Evolutionary conservation across 352 stramenopile genomes (phyloP), one percentile per base, ranked within the genome.

Genomic region (Phytophthora pistaciae): DNA sequence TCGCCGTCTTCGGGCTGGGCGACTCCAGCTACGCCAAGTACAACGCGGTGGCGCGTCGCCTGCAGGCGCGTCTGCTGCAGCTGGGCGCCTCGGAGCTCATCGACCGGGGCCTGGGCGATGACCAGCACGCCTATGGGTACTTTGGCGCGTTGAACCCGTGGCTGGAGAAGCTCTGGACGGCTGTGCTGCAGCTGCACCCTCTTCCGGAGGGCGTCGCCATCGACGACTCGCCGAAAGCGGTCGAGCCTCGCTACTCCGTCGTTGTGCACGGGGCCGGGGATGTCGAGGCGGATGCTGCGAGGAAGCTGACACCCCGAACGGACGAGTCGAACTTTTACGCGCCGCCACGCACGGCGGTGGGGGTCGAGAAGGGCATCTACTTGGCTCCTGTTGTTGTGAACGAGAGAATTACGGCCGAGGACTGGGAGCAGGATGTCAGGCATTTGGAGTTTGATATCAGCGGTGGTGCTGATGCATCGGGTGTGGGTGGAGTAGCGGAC

Each of bases 21-120:
- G 94, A 98, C 75, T 97, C 91, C 48, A 94, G 82, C 38, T 98
- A 98, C 75, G 87, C 85, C 67, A 98, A 98, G 79, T 98, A 95
- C 80, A 98, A 98, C 60, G 90, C 91, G 0, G 90, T 96, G 20
- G 95, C 91, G 13, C 76, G 93, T 5, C 91, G 89, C 36, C 76
- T 98, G 25, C 84, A 97, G 57, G 85, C 82, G 25, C 85, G 94
- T 6, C 72, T 98, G 44, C 50, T 93, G 59, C 93, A 98, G 67
- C 79, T 98, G 23, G 92, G 93, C 9, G 91, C 89, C 0, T 79
- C 49, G 6, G 85, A 96, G 63, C 69, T 97, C 44, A 68, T 94
- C 9, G 75, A 87, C n/a, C 77, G 90, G 33, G 92, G 89, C 0
- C 77, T 98, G 0, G 93, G 90, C 33, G 93, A 98, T 53, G 93